Evolutionary conservation across 345 rosid genomes (phyloP).

Genomic region (Theobroma cacao): DNA sequence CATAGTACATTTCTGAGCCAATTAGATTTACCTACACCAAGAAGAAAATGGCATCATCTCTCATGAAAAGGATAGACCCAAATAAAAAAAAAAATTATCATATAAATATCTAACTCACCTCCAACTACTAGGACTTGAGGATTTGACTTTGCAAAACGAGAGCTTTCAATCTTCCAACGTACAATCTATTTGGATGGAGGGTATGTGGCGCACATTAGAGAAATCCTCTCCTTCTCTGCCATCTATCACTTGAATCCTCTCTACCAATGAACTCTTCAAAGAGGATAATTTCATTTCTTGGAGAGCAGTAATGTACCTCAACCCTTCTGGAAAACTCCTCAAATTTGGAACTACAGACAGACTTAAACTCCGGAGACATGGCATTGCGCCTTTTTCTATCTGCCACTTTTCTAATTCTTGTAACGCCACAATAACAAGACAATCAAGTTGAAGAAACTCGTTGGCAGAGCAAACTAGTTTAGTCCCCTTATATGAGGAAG

Average conservation of each 20-base stretch:
- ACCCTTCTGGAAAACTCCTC: background rate
- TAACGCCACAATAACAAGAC: background rate
- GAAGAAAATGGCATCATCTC: too few species aligned
- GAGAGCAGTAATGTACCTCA: background rate
- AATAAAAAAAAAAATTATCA: too few species aligned
- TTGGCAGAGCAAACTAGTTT: background rate
- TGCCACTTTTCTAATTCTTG: background rate
- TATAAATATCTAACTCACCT: too few species aligned
- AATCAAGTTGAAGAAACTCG: background rate
- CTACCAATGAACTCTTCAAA: background rate
- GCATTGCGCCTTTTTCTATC: background rate
- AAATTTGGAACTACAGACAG: accelerated
- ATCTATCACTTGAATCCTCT: background rate
- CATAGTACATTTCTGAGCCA: too few species aligned
- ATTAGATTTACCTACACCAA: too few species aligned
- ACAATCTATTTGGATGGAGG: background rate
- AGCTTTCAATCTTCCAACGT: too few species aligned
- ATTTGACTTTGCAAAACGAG: too few species aligned
- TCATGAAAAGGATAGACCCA: too few species aligned
- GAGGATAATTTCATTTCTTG: background rate
- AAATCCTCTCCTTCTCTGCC: background rate
- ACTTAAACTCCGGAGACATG: background rate
- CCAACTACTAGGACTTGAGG: too few species aligned
- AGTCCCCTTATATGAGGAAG: background rate
- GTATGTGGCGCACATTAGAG: background rate